phyloP scores from a whole-genome alignment of 768 basidiomycete species.

The Podaxis rugospora region DNA sequence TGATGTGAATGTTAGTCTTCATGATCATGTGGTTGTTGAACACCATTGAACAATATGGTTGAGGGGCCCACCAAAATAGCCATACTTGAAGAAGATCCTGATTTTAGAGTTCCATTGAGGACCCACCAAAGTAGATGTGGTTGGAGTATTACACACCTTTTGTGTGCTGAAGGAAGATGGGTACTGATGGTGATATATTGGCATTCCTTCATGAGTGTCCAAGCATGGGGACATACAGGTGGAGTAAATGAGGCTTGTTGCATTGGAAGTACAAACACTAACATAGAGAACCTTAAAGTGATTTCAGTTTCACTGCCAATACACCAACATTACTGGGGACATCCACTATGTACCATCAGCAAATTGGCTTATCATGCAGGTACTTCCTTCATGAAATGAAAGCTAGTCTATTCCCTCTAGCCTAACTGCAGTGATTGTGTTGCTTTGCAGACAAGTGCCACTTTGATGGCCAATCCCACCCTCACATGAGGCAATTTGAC shows the following conservation, averaged over 20 bases:
- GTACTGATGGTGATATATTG: background rate
- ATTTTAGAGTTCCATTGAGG: background rate
- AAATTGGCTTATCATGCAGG: too few species aligned
- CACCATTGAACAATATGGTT: background rate
- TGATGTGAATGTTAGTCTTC: background rate
- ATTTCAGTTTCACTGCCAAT: too few species aligned
- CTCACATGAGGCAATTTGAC: too few species aligned
- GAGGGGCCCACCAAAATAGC: background rate
- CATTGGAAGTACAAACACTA: background rate
- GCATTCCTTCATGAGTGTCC: background rate
- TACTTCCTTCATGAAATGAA: too few species aligned
- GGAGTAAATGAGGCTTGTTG: background rate
- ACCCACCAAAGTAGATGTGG: background rate
- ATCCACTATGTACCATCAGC: too few species aligned
- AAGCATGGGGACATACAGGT: background rate
- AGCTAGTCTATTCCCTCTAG: too few species aligned
- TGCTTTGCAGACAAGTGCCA: too few species aligned
- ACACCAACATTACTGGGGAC: too few species aligned
- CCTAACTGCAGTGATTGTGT: too few species aligned
- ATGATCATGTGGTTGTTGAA: background rate
- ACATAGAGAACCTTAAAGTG: background rate
- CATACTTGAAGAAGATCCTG: slow-evolving; percentile 9
- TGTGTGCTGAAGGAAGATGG: slow-evolving; percentile 10
- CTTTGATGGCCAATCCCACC: too few species aligned
- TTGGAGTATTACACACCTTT: background rate